Evolutionary conservation across 2,329 filamentous ascomycete species (phyloP).

Genomic region (Stemphylium lycopersici): DNA sequence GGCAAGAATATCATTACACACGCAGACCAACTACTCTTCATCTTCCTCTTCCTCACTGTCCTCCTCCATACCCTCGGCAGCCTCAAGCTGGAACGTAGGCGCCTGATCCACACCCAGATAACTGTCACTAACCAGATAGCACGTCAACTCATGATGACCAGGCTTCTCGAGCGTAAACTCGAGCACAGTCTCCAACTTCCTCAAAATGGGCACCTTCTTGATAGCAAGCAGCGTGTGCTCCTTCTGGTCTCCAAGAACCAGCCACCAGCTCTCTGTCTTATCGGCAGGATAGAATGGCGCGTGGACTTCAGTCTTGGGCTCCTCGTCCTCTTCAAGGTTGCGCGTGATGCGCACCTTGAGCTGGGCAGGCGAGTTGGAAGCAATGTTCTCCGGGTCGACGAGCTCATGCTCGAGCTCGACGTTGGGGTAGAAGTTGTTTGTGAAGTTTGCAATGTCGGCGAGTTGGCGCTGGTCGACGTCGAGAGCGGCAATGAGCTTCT

Average conservation of each 20-base stretch:
- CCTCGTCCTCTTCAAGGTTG: constrained; percentile 75
- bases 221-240: constrained; percentile 88
- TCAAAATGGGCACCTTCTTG: constrained; percentile 88
- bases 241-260: constrained; percentile 92
- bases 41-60: constrained; percentile 81
- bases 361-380: constrained; percentile 79
- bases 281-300: constrained; percentile 90
- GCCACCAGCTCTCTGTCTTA: constrained; percentile 99
- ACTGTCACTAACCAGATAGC: constrained; percentile 96
- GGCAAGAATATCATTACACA: not conserved
- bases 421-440: constrained; percentile 95
- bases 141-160: constrained; percentile 84
- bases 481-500: constrained; percentile 75
- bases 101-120: constrained; percentile 98
- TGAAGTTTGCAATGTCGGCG: constrained; percentile 88
- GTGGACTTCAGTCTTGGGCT: constrained; percentile 82
- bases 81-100: constrained; percentile 82
- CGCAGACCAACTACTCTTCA: constrained; percentile 6
- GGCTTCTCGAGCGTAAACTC: constrained; percentile 87
- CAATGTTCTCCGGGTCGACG: constrained; percentile 79
- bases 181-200: constrained; percentile 76
- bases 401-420: constrained; percentile 89
- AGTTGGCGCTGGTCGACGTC: constrained; percentile 82
- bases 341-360: constrained; percentile 85
- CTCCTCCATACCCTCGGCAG: constrained; percentile 92